phyloP scores from a whole-genome alignment of 2,329 filamentous ascomycete species.

The Blumeria hordei region DNA sequence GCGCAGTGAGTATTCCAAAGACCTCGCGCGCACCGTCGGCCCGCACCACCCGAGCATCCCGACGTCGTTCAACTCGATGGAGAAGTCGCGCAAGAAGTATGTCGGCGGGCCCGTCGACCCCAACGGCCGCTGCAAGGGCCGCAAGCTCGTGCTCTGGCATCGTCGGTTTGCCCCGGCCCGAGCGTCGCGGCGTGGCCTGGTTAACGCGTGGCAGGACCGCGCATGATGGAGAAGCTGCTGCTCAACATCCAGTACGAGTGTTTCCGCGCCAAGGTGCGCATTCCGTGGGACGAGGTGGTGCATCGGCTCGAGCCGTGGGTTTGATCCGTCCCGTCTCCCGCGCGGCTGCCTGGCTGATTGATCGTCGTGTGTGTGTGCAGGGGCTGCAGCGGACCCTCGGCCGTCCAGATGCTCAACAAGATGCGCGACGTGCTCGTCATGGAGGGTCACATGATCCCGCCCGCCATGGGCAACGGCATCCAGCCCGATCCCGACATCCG shows the following conservation, averaged over 20 bases:
- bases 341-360: too few relatives aligned
- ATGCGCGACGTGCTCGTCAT: slow-evolving; percentile 7
- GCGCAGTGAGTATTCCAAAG: not conserved
- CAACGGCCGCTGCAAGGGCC: slow-evolving; percentile 1
- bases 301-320: slow-evolving; percentile 8
- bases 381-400: slow-evolving; percentile 8
- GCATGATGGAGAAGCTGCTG: slow-evolving; percentile 23
- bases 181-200: too few relatives aligned
- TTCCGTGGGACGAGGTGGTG: slow-evolving; percentile 12
- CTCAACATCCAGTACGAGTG: slow-evolving; percentile 20
- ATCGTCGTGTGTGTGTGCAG: not conserved
- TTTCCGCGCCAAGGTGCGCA: slow-evolving; percentile 2
- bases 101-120: not conserved
- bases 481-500: slow-evolving; percentile 5
- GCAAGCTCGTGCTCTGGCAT: slow-evolving; percentile 3
- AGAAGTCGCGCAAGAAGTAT: slow-evolving; percentile 1
- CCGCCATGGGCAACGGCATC: slow-evolving; percentile 6
- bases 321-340: not conserved
- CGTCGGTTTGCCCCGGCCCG: not conserved
- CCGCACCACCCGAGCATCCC: slow-evolving; percentile 1
- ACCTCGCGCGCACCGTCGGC: not conserved
- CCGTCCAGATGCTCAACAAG: slow-evolving; percentile 10
- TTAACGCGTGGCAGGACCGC: slow-evolving; percentile 15
- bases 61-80: not conserved
- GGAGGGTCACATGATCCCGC: slow-evolving; percentile 14